Percentiles rank a stretch among this genome's conserved stretches.
Evolutionary conservation across 768 basidiomycete species (phyloP).

Genomic region (Tulasnella sp.): DNA sequence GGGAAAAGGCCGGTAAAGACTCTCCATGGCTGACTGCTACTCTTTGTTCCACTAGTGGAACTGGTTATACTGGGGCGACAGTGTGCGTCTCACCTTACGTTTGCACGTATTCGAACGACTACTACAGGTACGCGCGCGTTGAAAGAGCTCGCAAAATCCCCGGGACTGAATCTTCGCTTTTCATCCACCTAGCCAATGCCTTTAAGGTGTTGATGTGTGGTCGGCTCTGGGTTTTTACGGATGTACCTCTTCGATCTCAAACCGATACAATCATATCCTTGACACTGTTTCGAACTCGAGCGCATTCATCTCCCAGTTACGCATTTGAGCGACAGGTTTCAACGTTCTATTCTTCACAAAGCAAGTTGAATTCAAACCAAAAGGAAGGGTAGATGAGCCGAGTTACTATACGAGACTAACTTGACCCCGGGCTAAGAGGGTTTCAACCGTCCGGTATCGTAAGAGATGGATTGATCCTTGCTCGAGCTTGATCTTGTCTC

Average conservation of each 20-base stretch:
- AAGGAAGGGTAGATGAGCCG: background rate
- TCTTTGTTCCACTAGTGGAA: background rate
- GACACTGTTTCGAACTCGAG: background rate
- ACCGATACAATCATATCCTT: background rate
- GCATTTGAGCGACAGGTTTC: background rate
- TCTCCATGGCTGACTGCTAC: background rate
- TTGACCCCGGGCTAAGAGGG: conserved; percentile 61
- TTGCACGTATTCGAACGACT: conserved; percentile 19
- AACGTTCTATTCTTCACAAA: background rate
- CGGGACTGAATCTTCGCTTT: background rate
- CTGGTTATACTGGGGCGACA: conserved; percentile 16
- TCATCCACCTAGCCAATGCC: background rate
- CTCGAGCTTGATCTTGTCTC: conserved; percentile 61
- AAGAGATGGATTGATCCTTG: conserved; percentile 77
- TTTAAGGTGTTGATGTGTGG: background rate
- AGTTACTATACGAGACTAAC: conserved; percentile 64
- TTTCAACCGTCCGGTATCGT: conserved; percentile 67
- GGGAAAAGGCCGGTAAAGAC: too few species aligned
- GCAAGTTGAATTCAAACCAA: background rate
- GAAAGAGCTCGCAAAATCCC: background rate
- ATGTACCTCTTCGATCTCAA: background rate
- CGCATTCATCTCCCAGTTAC: background rate
- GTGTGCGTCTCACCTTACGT: conserved; percentile 18
- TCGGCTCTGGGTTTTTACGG: background rate
- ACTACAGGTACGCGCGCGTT: background rate